Conservation (phyloP, 192 early-diverging fungal genomes). For the Radiomyces spectabilis region DNA sequence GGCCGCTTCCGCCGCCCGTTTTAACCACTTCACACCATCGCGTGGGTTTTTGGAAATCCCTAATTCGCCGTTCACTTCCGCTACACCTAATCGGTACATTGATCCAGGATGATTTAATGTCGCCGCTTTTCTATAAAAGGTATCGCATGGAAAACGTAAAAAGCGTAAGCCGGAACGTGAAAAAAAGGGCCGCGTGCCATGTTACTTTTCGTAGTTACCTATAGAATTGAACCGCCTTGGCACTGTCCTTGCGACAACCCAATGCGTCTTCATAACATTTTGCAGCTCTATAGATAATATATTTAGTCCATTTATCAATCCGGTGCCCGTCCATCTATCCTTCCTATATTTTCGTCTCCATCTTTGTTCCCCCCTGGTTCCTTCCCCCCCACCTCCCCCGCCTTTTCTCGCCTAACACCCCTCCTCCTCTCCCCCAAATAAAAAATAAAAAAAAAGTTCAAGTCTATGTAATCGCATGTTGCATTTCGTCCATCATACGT, state of each 20-base stretch:
- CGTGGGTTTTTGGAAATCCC: conserved; percentile 44
- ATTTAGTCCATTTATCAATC: too few species aligned
- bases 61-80: conserved; percentile 53
- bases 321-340: too few species aligned
- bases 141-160: conserved; percentile 3
- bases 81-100: conserved; percentile 57
- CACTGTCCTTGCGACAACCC: conserved; percentile 49
- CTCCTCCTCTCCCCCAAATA: too few species aligned
- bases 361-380: too few species aligned
- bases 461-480: background rate
- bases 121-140: conserved; percentile 49
- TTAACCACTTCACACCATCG: conserved; percentile 56
- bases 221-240: conserved; percentile 66
- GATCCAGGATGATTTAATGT: conserved; percentile 59
- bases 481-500: too few species aligned
- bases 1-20: conserved; percentile 50
- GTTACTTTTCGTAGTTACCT: conserved; percentile 30
- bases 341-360: too few species aligned
- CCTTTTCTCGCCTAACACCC: too few species aligned
- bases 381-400: too few species aligned
- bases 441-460: conserved; percentile 1
- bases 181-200: background rate
- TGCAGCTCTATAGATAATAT: conserved; percentile 43
- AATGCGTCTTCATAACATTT: conserved; percentile 58
- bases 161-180: background rate